Conservation (phyloP, 768 basidiomycete species). For the Symmetrospora coprosmae region DNA sequence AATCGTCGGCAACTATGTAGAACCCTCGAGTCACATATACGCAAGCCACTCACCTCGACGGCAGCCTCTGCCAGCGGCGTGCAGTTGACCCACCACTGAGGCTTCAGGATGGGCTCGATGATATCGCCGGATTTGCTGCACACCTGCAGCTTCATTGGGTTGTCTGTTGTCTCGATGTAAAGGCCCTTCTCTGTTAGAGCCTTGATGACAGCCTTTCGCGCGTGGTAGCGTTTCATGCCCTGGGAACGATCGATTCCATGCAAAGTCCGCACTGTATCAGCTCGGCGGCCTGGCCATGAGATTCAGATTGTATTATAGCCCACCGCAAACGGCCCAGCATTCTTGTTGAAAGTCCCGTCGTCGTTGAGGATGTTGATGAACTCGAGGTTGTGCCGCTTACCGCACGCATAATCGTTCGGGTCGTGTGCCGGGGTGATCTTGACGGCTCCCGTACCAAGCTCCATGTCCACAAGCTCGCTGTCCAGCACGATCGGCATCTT, state of each 20-base stretch:
- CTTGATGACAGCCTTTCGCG: slow-evolving; percentile 65
- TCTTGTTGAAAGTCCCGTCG: slow-evolving; percentile 85
- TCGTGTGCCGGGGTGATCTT: slow-evolving; percentile 99
- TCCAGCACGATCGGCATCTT: slow-evolving; percentile 79
- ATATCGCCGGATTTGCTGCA: slow-evolving; percentile 96
- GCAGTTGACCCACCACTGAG: slow-evolving; percentile 98
- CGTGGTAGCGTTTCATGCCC: slow-evolving; percentile 99
- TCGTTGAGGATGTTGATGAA: slow-evolving; percentile 94
- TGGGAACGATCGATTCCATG: slow-evolving; percentile 36
- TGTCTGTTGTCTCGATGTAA: slow-evolving; percentile 82
- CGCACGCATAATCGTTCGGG: slow-evolving; percentile 91
- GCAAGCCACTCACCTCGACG: slow-evolving; percentile 48
- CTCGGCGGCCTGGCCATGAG: neutral
- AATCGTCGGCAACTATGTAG: neutral
- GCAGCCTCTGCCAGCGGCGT: slow-evolving; percentile 79
- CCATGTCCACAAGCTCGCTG: slow-evolving; percentile 71
- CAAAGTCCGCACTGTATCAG: neutral
- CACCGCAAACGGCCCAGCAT: slow-evolving; percentile 68
- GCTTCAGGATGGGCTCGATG: slow-evolving; percentile 86
- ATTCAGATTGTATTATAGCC: neutral
- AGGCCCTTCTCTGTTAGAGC: slow-evolving; percentile 68
- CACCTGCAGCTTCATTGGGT: slow-evolving; percentile 90
- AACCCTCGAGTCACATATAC: too few species aligned
- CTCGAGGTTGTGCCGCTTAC: slow-evolving; percentile 65
- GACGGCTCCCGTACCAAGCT: slow-evolving; percentile 93